phyloP scores from a whole-genome alignment of 2,329 filamentous ascomycete species.

The Berkeleyomyces basicola region DNA sequence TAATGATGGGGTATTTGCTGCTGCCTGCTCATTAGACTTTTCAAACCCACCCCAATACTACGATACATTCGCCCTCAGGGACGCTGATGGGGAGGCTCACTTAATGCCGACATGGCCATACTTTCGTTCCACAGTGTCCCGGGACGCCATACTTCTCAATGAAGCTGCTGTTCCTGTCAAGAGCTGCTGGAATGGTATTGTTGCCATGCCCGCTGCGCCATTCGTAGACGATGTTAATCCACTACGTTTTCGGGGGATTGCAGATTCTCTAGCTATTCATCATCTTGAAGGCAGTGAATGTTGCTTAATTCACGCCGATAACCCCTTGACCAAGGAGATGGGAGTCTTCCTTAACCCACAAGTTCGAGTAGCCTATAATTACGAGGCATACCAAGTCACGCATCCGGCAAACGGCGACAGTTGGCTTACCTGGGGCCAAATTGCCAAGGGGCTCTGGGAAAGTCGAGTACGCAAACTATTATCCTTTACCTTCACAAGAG shows the following conservation, averaged over 20 bases:
- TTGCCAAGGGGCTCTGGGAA: conserved; percentile 39
- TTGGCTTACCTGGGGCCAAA: conserved; percentile 33
- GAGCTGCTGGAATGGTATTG: conserved; percentile 32
- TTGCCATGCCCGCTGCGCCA: conserved; percentile 36
- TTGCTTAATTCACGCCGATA: conserved; percentile 61
- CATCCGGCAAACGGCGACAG: conserved; percentile 21
- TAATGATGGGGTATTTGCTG: conserved; percentile 40
- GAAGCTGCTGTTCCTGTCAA: conserved; percentile 28
- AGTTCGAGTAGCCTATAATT: conserved; percentile 50
- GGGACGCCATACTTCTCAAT: conserved; percentile 35
- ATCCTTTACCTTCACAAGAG: conserved; percentile 17
- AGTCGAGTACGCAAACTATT: conserved; percentile 36
- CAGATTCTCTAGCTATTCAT: conserved; percentile 40
- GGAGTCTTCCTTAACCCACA: conserved; percentile 54
- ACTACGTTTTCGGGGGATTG: conserved; percentile 46
- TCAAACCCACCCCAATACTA: conserved; percentile 36
- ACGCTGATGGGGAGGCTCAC: conserved; percentile 33
- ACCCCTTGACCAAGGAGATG: conserved; percentile 33
- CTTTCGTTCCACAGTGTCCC: conserved; percentile 34
- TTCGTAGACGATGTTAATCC: conserved; percentile 29
- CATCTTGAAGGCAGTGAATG: conserved; percentile 67
- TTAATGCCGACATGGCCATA: conserved; percentile 42
- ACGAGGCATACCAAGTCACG: conserved; percentile 33
- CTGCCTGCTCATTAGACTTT: conserved; percentile 46
- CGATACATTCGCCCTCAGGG: conserved; percentile 46